Base-by-base conservation (phyloP, 2,329 filamentous ascomycete genomes). In the Talaromyces sp. region DNA sequence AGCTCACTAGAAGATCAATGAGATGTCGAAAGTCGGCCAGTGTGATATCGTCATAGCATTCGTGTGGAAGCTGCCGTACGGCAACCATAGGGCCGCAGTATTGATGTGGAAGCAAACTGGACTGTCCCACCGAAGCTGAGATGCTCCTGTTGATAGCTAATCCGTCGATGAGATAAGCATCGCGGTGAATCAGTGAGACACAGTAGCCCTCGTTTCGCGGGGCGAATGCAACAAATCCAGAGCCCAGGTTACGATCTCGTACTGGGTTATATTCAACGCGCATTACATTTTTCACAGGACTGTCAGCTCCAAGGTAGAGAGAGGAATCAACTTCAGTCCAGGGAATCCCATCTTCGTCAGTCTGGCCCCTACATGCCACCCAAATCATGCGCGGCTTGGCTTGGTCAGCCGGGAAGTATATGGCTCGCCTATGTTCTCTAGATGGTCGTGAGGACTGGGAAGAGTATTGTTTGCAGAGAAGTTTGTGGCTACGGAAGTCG, bases 401-500 rank as follows among this genome's bases (percentile, higher is more conserved):
- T 10, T 45, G 1, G 3, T 58, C 31, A 2, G 31, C 40, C 11
- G 54, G 57, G 25, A 60, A 60, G 50, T 52, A 58, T 22, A 61
- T 60, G 4, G 50, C 60, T 15, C 57, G 50, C 39, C 39, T 57
- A 28, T 60, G 55, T 6, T 58, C n/a, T 3, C 36, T 21, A 13
- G 60, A 60, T 5, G 58, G 60, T 15, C 60, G 43, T 11, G 8
- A 37, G 21, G 45, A 15, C 28, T 50, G 57, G n/a, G 37, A 21
- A 7, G 60, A 37, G 35, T 56, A 56, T 7, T 51, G 6, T 33
- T 48, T 56, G 55, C 60, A 62, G 28, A 62, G 55, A 22, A 53
- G 51, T 13, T 60, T 58, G 39, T 62, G 57, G 17, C 40, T 41
- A n/a, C n/a, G n/a, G n/a, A n/a, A n/a, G n/a, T n/a, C n/a, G n/a